phyloP scores from a whole-genome alignment of 2,329 filamentous ascomycete genomes.

The Colletotrichum sansevieriae region DNA sequence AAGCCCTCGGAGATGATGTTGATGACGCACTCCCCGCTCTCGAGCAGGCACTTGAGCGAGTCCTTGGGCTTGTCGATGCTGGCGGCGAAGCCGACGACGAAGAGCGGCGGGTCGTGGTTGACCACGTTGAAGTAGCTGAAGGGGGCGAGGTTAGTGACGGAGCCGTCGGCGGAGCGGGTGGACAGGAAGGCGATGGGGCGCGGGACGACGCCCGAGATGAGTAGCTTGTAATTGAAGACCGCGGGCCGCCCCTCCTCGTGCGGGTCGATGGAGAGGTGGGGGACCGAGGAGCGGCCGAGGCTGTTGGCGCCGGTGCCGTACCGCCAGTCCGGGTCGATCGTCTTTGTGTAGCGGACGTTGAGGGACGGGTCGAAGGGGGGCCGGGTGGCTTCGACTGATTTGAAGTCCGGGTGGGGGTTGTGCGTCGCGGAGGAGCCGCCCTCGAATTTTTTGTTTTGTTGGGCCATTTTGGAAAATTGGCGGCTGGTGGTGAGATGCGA shows the following conservation, averaged over 20 bases:
- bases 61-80: constrained; percentile 75
- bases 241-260: constrained; percentile 77
- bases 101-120: constrained; percentile 88
- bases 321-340: constrained; percentile 74
- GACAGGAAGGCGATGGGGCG: constrained; percentile 80
- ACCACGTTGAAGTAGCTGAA: constrained; percentile 90
- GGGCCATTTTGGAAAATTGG: constrained; percentile 9
- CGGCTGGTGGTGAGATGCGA: background rate
- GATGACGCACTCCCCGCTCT: constrained; percentile 81
- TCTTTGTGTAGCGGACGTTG: constrained; percentile 70
- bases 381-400: constrained; percentile 75
- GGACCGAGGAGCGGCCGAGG: constrained; percentile 54
- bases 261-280: constrained; percentile 86
- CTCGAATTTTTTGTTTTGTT: constrained; percentile 20
- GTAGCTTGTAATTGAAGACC: constrained; percentile 88
- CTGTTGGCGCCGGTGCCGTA: constrained; percentile 75
- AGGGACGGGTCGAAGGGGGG: constrained; percentile 67
- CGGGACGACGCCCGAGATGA: constrained; percentile 86
- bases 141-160: constrained; percentile 79
- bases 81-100: constrained; percentile 70
- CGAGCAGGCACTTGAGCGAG: constrained; percentile 79
- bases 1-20: constrained; percentile 90
- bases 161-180: constrained; percentile 70
- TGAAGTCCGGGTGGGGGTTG: constrained; percentile 82
- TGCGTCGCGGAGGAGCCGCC: constrained; percentile 56